Percentiles rank a stretch among this genome's conserved stretches.
Evolutionary conservation across 768 basidiomycete genomes (phyloP).

Genomic region (Psilocybe tampanensis): DNA sequence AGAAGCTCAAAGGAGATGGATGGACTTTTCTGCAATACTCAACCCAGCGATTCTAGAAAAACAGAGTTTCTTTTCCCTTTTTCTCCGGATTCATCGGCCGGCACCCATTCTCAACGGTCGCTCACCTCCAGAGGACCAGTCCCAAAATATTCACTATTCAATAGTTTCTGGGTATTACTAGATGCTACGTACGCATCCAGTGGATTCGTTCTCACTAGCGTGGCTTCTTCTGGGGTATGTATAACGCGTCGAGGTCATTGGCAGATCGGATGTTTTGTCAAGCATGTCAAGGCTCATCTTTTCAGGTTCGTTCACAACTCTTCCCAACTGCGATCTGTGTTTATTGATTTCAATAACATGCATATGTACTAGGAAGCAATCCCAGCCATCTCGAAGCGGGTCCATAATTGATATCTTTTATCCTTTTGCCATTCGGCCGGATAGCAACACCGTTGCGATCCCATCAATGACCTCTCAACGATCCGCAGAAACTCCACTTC

Average conservation of each 20-base stretch:
- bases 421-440: slow-evolving; percentile 11
- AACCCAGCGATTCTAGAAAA: background rate
- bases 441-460: slow-evolving; percentile 29
- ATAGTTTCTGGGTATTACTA: background rate
- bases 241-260: background rate
- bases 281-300: too few relatives aligned
- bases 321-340: background rate
- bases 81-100: background rate
- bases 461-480: slow-evolving; percentile 25
- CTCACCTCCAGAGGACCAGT: background rate
- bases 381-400: slow-evolving; percentile 2
- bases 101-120: background rate
- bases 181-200: background rate
- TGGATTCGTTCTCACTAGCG: background rate
- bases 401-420: background rate
- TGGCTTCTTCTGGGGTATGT: background rate
- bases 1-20: slow-evolving; percentile 3
- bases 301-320: background rate
- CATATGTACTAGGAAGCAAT: background rate
- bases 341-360: background rate
- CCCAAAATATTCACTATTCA: background rate
- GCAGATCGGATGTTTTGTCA: background rate
- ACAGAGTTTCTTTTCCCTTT: background rate
- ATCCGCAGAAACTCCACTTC: slow-evolving; percentile 42
- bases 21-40: background rate